phyloP scores from a whole-genome alignment of 305 asterid genomes.

The Andrographis paniculata region DNA sequence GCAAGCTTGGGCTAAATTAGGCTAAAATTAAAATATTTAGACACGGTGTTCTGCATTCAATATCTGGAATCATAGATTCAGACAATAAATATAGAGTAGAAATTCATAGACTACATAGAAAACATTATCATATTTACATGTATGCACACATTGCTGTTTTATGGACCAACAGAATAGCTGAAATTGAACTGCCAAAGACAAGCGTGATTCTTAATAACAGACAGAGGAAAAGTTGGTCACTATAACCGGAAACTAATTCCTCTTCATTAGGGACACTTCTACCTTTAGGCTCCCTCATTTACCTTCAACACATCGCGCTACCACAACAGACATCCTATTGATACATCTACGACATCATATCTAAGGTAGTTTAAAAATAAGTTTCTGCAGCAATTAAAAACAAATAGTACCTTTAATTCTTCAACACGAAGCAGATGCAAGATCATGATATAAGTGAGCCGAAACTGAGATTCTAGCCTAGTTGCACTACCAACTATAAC shows the following conservation, averaged over 20 bases:
- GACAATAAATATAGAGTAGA: too few species aligned
- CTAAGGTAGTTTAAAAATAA: constrained; percentile 11
- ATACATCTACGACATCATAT: constrained; percentile 13
- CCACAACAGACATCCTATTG: constrained; percentile 7
- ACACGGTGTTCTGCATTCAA: too few species aligned
- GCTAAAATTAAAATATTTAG: too few species aligned
- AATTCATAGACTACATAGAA: too few species aligned
- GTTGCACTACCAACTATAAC: constrained; percentile 93
- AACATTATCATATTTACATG: too few species aligned
- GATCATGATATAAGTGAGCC: constrained; percentile 95
- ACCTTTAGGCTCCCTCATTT: constrained; percentile 10
- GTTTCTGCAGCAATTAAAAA: constrained; percentile 20
- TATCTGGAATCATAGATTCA: too few species aligned
- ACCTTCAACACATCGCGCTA: constrained; percentile 6
- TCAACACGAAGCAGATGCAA: constrained; percentile 97
- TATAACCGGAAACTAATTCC: not conserved
- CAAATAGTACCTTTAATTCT: constrained; percentile 73
- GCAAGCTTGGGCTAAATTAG: too few species aligned
- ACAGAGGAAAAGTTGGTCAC: not conserved
- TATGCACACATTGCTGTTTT: too few species aligned
- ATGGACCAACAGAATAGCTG: too few species aligned
- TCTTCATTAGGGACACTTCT: constrained; percentile 13
- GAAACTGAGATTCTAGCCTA: constrained; percentile 91
- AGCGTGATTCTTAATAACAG: not conserved
- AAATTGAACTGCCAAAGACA: too few species aligned